Evolutionary conservation across 768 basidiomycete genomes (phyloP).

Genomic region (Tylopilus intermedius): DNA sequence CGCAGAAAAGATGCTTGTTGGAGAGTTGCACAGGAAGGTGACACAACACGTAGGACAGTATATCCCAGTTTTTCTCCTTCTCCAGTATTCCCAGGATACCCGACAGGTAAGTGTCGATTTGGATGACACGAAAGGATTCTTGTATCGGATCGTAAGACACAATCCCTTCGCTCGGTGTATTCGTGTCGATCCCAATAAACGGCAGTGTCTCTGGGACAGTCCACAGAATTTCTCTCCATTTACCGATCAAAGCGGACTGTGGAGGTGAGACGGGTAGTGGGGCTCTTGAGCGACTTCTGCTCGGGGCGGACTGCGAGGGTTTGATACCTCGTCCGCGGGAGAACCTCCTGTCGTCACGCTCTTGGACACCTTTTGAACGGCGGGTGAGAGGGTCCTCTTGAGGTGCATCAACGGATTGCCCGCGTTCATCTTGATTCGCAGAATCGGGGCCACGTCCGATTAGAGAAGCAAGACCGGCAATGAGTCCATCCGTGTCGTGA

Average conservation of each 20-base stretch:
- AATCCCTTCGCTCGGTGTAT: conserved; percentile 64
- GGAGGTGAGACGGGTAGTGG: conserved; percentile 31
- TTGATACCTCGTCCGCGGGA: conserved; percentile 49
- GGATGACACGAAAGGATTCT: conserved; percentile 48
- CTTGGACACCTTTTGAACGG: conserved; percentile 45
- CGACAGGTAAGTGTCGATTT: conserved; percentile 68
- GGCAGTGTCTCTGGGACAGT: conserved; percentile 59
- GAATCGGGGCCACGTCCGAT: conserved; percentile 48
- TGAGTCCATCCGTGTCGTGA: conserved; percentile 55
- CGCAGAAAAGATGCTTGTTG: conserved; percentile 97
- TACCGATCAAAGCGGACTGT: conserved; percentile 24
- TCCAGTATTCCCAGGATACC: conserved; percentile 63
- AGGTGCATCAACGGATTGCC: conserved; percentile 16
- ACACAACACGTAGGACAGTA: conserved; percentile 86
- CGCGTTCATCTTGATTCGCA: conserved; percentile 25
- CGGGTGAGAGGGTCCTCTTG: conserved; percentile 33
- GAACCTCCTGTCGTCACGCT: conserved; percentile 46
- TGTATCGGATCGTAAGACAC: conserved; percentile 57
- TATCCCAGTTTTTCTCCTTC: conserved; percentile 83
- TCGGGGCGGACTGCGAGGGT: conserved; percentile 43
- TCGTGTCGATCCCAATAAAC: conserved; percentile 49
- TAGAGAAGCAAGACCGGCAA: conserved; percentile 54
- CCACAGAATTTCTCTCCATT: conserved; percentile 56
- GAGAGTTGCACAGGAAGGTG: conserved; percentile 86
- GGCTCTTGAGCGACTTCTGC: conserved; percentile 61